Base-by-base conservation (phyloP, 2,329 filamentous ascomycete genomes). In the Pseudopithomyces maydicus region DNA sequence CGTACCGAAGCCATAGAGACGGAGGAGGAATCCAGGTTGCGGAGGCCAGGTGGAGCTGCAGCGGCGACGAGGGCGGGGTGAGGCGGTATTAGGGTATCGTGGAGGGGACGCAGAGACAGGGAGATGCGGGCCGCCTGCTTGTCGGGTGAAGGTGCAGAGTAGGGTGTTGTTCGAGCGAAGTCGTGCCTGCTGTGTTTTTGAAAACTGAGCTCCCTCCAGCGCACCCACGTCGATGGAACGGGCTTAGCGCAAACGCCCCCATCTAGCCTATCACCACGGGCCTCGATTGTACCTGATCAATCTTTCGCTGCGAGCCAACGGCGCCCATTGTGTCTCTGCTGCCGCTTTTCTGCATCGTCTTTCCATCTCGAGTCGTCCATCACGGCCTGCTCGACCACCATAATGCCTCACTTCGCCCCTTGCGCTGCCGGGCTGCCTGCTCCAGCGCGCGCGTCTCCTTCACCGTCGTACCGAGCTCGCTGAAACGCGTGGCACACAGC, bases 1-100 rank as follows among this genome's bases (percentile, higher is more conserved):
- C 69, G 49, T 71, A 73, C 71, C 59, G 70, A 73, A 71, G 71
- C 71, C 70, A 74, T 74, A 42, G 62, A 62, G 65, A 67, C 55
- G 63, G 64, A 66, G 58, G 20, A 19, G 50, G 33, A 7, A 6
- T n/a, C 2, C 11, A 41, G 38, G 22, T 42, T 12, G 32, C 50
- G 50, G 36, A 45, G 41, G 42, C 61, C 64, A 64, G 59, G 61
- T 58, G 53, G 62, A 58, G 55, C 46, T 58, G 48, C 59, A 61
- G 65, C 62, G 58, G 48, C 22, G 29, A 23, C 4, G 32, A n/a
- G 14, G n/a, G 15, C 39, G 38, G 46, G 54, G 42, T 2, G 7
- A 48, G 36, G 48, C 23, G 32, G 29, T 17, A 36, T 36, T 19
- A 41, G 41, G 48, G 41, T 33, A 39, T 39, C 23, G 48, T 38